Evolutionary conservation across 1,284 basidiomycete genomes (phyloP).

Genomic region (Rhizoctonia solani): DNA sequence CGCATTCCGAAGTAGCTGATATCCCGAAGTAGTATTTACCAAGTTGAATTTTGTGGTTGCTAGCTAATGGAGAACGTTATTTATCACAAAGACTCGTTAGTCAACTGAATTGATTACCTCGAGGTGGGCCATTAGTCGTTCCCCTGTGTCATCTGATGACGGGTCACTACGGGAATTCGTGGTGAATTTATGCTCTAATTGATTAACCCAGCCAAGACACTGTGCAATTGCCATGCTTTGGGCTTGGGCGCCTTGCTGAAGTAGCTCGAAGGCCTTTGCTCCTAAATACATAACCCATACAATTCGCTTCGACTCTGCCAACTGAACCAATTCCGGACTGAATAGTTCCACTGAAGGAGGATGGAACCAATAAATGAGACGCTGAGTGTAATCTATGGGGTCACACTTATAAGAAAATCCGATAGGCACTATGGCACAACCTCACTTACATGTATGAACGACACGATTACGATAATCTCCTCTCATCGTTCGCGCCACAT

Average conservation of each 20-base stretch:
- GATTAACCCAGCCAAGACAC: conserved; percentile 7
- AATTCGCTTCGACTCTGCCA: neutral
- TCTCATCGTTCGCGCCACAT: too few relatives aligned
- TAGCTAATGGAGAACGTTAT: neutral
- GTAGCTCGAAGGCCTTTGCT: conserved; percentile 6
- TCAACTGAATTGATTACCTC: neutral
- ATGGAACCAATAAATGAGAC: neutral
- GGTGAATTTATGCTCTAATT: neutral
- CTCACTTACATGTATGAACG: too few relatives aligned
- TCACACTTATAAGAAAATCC: too few relatives aligned
- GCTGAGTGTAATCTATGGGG: too few relatives aligned
- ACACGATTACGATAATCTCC: too few relatives aligned
- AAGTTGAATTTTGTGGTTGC: conserved; percentile 3
- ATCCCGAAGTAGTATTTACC: neutral
- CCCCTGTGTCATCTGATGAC: neutral
- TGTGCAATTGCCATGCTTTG: neutral
- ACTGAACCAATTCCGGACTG: neutral
- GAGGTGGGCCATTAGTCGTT: conserved; percentile 3
- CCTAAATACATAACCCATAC: conserved; percentile 16
- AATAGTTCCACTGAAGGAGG: neutral
- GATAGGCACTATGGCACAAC: too few relatives aligned
- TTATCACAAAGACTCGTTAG: neutral
- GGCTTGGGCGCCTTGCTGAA: neutral
- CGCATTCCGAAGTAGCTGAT: neutral
- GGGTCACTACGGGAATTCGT: neutral